A percentile compares a stretch with the other conserved stretches of the same genome.
phyloP scores from a whole-genome alignment of 1,284 basidiomycete species.

The Cryptococcus amylolentus region DNA sequence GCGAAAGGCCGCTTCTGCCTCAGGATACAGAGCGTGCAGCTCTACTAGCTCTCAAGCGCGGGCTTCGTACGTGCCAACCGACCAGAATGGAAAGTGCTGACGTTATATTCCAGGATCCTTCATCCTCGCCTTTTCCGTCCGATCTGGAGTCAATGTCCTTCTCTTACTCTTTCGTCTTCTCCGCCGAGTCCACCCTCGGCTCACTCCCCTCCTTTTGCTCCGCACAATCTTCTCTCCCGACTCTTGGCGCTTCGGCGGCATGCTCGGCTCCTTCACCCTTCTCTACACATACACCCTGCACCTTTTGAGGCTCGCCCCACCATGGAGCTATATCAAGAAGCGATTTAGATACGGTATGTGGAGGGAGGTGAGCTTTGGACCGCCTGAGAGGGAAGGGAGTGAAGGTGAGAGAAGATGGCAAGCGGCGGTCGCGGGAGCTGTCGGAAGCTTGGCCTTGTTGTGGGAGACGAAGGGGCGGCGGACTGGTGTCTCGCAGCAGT shows the following conservation, averaged over 20 bases:
- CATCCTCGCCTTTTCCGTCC: constrained; percentile 69
- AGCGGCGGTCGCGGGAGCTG: constrained; percentile 76
- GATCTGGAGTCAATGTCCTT: constrained; percentile 75
- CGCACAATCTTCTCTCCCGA: constrained; percentile 76
- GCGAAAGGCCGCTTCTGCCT: constrained; percentile 69
- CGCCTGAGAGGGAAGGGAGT: constrained; percentile 56
- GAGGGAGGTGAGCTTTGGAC: constrained; percentile 40
- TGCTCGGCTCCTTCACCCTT: constrained; percentile 77
- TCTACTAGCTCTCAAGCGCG: constrained; percentile 69
- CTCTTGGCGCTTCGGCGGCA: constrained; percentile 74
- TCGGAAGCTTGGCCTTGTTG: constrained; percentile 72
- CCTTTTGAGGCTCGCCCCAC: constrained; percentile 67
- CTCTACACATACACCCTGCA: constrained; percentile 81
- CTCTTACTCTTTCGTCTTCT: constrained; percentile 66
- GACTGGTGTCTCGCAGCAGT: constrained; percentile 78
- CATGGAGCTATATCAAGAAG: constrained; percentile 55
- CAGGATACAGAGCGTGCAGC: constrained; percentile 65
- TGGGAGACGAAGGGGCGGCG: constrained; percentile 72
- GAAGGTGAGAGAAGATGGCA: constrained; percentile 67
- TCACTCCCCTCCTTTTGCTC: constrained; percentile 58
- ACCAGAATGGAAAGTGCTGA: constrained; percentile 4
- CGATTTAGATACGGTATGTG: constrained; percentile 36
- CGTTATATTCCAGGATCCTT: constrained; percentile 62
- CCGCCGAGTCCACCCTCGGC: constrained; percentile 23
- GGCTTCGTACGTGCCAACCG: constrained; percentile 55